These are phyloP conservation scores for Aspergillus sp. DNA, from an alignment of 2,329 filamentous ascomycete genomes.

Conservation along the genomic window DNA sequence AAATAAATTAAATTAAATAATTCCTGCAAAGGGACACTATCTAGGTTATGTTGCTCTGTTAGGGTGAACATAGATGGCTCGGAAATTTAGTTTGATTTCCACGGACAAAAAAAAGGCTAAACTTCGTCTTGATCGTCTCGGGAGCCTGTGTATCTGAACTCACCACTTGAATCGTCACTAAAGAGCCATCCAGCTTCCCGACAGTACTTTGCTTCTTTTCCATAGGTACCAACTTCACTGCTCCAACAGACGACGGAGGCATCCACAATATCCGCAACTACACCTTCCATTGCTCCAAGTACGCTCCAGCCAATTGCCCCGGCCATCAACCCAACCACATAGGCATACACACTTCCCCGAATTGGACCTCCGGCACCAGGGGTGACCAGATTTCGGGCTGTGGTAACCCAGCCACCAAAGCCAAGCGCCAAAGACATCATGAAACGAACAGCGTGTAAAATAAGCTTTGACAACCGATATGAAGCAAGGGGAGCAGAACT, in stretches of 20 bases:
- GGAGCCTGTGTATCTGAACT: background rate
- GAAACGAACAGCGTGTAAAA: conserved; percentile 84
- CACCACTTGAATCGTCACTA: conserved; percentile 49
- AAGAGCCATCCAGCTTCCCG: conserved; percentile 87
- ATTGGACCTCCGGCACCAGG: conserved; percentile 43
- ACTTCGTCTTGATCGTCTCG: conserved; percentile 1
- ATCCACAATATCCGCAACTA: conserved; percentile 81
- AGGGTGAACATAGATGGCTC: no score
- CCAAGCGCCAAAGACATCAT: conserved; percentile 87
- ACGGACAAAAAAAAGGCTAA: conserved; percentile 1
- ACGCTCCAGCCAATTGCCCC: conserved; percentile 94
- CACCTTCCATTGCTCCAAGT: conserved; percentile 83
- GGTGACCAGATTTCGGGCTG: conserved; percentile 71
- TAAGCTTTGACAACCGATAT: conserved; percentile 84
- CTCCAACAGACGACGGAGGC: conserved; percentile 91
- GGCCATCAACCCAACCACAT: conserved; percentile 86
- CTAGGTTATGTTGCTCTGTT: no score
- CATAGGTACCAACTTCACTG: conserved; percentile 70
- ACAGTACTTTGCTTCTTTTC: conserved; percentile 68
- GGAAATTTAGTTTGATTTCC: no score
- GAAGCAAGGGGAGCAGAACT: conserved; percentile 61
- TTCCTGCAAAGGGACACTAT: no score
- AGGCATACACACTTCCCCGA: conserved; percentile 85
- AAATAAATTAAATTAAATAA: no score
- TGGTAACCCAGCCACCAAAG: conserved; percentile 95